Evolutionary conservation across 2,329 filamentous ascomycete species (phyloP).

Genomic region (Emmonsiellopsis sp.): DNA sequence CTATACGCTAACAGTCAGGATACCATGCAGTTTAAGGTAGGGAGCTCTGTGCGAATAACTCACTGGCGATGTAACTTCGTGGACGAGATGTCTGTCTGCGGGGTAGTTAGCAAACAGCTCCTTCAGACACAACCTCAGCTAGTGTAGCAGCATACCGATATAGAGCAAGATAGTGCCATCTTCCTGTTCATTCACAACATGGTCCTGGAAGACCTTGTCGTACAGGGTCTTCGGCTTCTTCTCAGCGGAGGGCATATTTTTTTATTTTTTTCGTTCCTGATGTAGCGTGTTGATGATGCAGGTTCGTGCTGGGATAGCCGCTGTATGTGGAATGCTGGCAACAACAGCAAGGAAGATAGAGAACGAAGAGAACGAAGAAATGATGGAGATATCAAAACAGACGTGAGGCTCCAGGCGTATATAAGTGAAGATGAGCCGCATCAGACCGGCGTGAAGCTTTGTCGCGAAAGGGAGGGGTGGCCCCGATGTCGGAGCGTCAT

Average conservation of each 20-base stretch:
- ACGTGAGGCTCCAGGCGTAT: neutral
- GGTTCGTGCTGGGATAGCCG: neutral
- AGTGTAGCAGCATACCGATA: constrained; percentile 57
- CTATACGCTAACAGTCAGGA: constrained; percentile 34
- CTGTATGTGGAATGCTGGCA: neutral
- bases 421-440: neutral
- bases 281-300: too few species aligned
- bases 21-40: neutral
- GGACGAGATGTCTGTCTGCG: constrained; percentile 84
- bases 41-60: constrained; percentile 25
- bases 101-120: constrained; percentile 14
- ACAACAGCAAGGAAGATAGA: neutral
- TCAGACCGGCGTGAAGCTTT: neutral
- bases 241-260: constrained; percentile 65
- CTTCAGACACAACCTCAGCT: neutral
- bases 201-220: constrained; percentile 92
- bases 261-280: neutral
- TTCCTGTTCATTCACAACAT: constrained; percentile 90
- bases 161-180: constrained; percentile 90
- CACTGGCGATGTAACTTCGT: constrained; percentile 96
- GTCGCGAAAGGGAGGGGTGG: constrained; percentile 21
- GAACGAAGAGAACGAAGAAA: neutral
- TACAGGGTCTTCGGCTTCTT: constrained; percentile 76
- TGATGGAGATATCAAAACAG: neutral
- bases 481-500: constrained; percentile 30